Base-by-base conservation (phyloP, 106 monocot genomes). In the Dendrobium nobile region DNA sequence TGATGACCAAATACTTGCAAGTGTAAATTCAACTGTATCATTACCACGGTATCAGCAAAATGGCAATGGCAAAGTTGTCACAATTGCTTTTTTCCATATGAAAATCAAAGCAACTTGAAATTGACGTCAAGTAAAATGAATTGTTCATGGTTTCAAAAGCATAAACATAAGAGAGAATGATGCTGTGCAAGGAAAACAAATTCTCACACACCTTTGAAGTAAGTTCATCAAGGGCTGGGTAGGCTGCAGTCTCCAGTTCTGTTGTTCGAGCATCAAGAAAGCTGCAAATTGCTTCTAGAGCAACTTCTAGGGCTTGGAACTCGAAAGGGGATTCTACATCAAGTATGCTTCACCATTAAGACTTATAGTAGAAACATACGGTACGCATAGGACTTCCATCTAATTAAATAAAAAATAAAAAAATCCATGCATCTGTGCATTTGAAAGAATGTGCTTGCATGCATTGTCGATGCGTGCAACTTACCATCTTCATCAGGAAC, bases 401-500 rank as follows among this genome's bases (percentile, higher is more conserved):
- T 67, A 28, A 26, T 67, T 37, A 3, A 37, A n/a, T n/a, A 26
- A 67, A 9, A 19, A 67, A 68, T 33, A 33, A 13, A 22, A 20
- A 61, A 70, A 37, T 40, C 16, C 26, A 58, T 58, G n/a, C n/a
- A 58, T n/a, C 6, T 4, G 58, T 17, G n/a, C n/a, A n/a, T 58
- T 58, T 58, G 58, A 67, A 67, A 26, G 28, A 26, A 67, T 27
- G 13, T 55, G 55, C 55, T 55, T 55, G 17, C 11, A 55, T 55
- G 18, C 67, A 67, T 1, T 20, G 42, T 7, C 19, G 43, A 43
- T 41, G 44, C 19, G 19, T 7, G 80, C 28, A 75, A 43, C 80
- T 86, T 78, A 96, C 97, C 97, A 89, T 94, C 92, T 82, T 92
- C 97, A 79, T 94, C 97, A 61, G 83, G 79, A 80, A 72, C 89